phyloP scores from a whole-genome alignment of 345 rosid genomes.

The Citrus reticulata region DNA sequence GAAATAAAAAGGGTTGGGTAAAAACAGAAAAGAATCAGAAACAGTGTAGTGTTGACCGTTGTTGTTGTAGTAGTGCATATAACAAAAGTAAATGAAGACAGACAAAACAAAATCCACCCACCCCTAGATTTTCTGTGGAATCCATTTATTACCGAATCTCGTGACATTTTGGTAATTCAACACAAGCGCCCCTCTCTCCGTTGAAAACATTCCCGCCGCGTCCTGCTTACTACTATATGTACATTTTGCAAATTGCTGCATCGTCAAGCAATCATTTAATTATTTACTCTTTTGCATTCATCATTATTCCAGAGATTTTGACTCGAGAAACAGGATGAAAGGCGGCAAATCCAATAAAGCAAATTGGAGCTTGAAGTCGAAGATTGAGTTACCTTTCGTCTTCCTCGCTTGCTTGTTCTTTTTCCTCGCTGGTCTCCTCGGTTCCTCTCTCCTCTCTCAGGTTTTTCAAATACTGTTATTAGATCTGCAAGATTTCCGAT shows the following conservation, averaged over 20 bases:
- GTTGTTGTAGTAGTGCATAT: too few relatives aligned
- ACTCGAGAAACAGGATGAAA: conserved; percentile 22
- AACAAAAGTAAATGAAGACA: neutral
- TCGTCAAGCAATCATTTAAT: neutral
- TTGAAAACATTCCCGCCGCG: conserved; percentile 11
- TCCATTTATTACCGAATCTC: neutral
- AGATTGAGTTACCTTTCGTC: conserved; percentile 32
- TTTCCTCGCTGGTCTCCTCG: conserved; percentile 47
- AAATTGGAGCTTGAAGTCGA: conserved; percentile 29
- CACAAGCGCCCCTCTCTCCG: neutral
- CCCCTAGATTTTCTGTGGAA: neutral
- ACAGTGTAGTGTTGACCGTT: neutral
- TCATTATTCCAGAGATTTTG: neutral
- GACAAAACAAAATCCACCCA: too few relatives aligned
- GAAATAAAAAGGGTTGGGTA: too few relatives aligned
- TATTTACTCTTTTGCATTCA: neutral
- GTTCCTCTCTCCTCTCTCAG: conserved; percentile 43
- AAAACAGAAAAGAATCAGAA: neutral
- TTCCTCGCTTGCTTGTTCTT: conserved; percentile 39
- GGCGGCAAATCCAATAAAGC: conserved; percentile 18
- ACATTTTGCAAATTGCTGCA: neutral
- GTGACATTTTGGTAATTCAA: neutral
- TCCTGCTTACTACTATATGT: too few relatives aligned
- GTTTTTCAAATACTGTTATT: conserved; percentile 13
- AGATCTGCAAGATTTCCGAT: neutral